Base-by-base conservation (phyloP, 768 basidiomycete species). In the Clathrus columnatus region DNA sequence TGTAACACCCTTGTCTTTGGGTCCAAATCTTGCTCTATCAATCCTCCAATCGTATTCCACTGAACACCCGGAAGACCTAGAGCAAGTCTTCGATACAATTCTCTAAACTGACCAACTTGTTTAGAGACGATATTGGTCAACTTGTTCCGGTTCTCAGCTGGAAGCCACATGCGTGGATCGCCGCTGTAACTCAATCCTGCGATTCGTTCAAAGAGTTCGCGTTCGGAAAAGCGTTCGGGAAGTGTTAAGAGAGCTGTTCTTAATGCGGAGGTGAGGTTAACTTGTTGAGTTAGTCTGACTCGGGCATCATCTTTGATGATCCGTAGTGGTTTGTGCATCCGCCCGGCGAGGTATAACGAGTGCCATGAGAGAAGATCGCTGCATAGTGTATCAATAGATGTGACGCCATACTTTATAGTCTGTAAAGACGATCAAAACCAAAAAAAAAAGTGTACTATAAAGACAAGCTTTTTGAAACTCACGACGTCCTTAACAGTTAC, bases 331-430 rank as follows among this genome's bases (percentile, higher is more conserved):
- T 99, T 99, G 72, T 98, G 96, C 83, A 97, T 91, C 29, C 96
- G 80, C 0, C 96, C 96, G 0, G 93, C 88, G 41, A 95, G 82
- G 69, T 99, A 99, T 2, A 98, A 78, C 21, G 91, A 80, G 43
- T 84, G 79, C 96, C 96, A 99, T 64, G 91, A 88, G 51, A 94
- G 77, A 24, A 98, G 74, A 65, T 99, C 96, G 0, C 84, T 79
- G 62, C 89, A 92, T 26, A 99, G 79, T 57, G 83, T 85, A 63
- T 94, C 90, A 7, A 95, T 80, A 0, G 91, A 91, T 29, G 94
- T 94, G 24, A 96, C 84, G 14, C 96, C 96, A 67, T 99, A 99
- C 72, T 99, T 99, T 72, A 98, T 90, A 51, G 75, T 85, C 91
- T 96, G 64, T 24, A 41, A 36, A 14, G 28, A 10, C 61, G 21